These are phyloP conservation scores for Fusarium xylarioides DNA, from an alignment of 2,329 filamentous ascomycete genomes.

Conservation along the genomic window DNA sequence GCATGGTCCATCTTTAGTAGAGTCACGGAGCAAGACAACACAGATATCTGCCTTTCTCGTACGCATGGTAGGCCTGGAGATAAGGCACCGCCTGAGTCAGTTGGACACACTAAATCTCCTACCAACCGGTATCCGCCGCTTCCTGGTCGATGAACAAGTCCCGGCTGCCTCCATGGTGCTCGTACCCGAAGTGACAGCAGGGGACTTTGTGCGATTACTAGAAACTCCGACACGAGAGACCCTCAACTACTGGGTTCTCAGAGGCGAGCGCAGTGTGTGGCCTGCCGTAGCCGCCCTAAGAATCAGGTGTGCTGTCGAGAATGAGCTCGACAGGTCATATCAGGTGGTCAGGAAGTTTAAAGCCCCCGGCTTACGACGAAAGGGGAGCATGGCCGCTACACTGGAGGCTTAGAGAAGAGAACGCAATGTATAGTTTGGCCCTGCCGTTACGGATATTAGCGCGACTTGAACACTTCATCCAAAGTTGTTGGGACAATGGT, in stretches of 20 bases:
- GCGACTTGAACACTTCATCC: constrained; percentile 14
- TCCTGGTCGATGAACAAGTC: constrained; percentile 84
- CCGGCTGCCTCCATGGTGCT: constrained; percentile 82
- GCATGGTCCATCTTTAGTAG: constrained; percentile 74
- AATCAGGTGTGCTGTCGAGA: constrained; percentile 84
- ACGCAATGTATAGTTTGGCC: constrained; percentile 14
- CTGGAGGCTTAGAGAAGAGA: constrained; percentile 37
- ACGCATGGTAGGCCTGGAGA: constrained; percentile 76
- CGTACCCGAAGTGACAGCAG: constrained; percentile 77
- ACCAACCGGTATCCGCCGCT: constrained; percentile 73
- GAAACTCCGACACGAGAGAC: constrained; percentile 81
- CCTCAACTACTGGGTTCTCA: constrained; percentile 84
- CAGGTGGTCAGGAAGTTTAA: constrained; percentile 76
- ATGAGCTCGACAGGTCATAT: constrained; percentile 87
- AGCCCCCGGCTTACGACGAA: constrained; percentile 60
- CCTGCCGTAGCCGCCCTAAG: constrained; percentile 84
- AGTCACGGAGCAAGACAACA: constrained; percentile 65
- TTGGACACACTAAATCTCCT: constrained; percentile 80
- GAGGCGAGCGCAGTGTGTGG: constrained; percentile 90
- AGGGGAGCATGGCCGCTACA: constrained; percentile 51
- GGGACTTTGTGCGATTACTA: constrained; percentile 81
- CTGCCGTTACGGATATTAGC: constrained; percentile 9
- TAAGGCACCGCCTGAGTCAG: constrained; percentile 83
- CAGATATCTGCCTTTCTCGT: constrained; percentile 68
- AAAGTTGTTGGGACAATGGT: neutral